Conservation (phyloP, 805 yeast species). For the Metschnikowia gelsemii region DNA sequence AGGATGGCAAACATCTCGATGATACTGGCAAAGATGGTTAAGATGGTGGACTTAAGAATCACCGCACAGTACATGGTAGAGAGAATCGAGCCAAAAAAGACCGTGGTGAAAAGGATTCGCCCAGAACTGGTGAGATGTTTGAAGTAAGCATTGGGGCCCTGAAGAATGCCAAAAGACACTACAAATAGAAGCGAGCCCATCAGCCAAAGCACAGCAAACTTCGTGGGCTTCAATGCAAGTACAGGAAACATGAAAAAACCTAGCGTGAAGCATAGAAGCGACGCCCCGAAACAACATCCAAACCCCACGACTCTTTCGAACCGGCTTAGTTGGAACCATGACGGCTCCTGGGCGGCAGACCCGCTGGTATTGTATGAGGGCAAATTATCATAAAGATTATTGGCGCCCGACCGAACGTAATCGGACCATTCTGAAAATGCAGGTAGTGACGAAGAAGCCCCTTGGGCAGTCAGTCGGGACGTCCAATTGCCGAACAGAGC, state of each 20-base stretch:
- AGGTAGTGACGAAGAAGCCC: conserved; percentile 20
- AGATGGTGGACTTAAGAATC: conserved; percentile 60
- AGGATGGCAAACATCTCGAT: conserved; percentile 83
- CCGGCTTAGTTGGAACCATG: conserved; percentile 73
- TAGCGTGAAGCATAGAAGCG: conserved; percentile 76
- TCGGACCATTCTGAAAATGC: conserved; percentile 44
- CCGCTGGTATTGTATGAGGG: conserved; percentile 60
- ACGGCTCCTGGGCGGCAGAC: conserved; percentile 55
- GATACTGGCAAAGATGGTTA: conserved; percentile 73
- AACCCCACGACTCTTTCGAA: conserved; percentile 81
- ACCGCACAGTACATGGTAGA: conserved; percentile 79
- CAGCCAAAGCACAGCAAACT: conserved; percentile 89
- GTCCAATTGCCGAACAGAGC: conserved; percentile 22
- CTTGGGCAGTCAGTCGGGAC: conserved; percentile 14
- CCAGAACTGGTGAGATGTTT: conserved; percentile 72
- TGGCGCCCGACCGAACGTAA: conserved; percentile 43
- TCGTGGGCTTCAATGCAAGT: conserved; percentile 82
- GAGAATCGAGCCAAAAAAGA: conserved; percentile 78
- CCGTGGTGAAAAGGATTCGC: conserved; percentile 74
- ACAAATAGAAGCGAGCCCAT: conserved; percentile 87
- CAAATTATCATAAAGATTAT: conserved; percentile 60
- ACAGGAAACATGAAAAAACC: conserved; percentile 88
- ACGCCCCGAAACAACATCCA: conserved; percentile 69
- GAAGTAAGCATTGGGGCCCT: conserved; percentile 84
- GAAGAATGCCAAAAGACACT: conserved; percentile 83